Conservation (phyloP, 2,329 filamentous ascomycete genomes). For the Fusarium sulawesiense region DNA sequence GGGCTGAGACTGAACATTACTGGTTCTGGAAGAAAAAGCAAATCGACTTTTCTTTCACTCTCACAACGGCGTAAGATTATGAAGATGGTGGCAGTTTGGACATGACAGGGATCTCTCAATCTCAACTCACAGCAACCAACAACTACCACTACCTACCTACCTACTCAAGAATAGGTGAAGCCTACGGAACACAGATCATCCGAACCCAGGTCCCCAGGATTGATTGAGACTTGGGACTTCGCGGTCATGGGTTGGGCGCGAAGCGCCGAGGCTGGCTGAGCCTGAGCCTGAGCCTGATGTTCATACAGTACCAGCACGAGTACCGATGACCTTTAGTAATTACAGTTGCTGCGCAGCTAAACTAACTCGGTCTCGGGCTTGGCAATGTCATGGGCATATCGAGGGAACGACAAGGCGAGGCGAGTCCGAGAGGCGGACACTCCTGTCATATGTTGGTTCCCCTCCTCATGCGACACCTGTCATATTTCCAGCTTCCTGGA, state of each 20-base stretch:
- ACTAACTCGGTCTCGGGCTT: neutral
- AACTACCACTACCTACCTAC: neutral
- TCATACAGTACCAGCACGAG: neutral
- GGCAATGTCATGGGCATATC: neutral
- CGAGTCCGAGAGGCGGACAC: neutral
- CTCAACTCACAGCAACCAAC: conserved; percentile 17
- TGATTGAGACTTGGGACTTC: neutral
- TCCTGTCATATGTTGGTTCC: conserved; percentile 29
- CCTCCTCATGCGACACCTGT: neutral
- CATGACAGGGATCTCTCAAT: conserved; percentile 5
- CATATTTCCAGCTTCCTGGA: conserved; percentile 34
- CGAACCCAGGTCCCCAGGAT: neutral
- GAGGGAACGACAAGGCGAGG: neutral
- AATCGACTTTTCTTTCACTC: conserved; percentile 5
- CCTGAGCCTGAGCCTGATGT: neutral
- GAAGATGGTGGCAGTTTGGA: conserved; percentile 22
- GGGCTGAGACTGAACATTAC: conserved; percentile 1
- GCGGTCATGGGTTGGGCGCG: conserved; percentile 24
- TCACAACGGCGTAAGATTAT: conserved; percentile 3
- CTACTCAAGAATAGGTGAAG: conserved; percentile 1
- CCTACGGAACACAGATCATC: conserved; percentile 8
- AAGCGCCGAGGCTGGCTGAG: conserved; percentile 20
- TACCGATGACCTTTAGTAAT: neutral
- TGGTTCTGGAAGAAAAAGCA: conserved; percentile 15
- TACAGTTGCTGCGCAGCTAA: neutral